Percentiles rank a stretch among this genome's conserved stretches.
Evolutionary conservation across 768 basidiomycete species (phyloP).

Genomic region (Lentinula aciculospora): DNA sequence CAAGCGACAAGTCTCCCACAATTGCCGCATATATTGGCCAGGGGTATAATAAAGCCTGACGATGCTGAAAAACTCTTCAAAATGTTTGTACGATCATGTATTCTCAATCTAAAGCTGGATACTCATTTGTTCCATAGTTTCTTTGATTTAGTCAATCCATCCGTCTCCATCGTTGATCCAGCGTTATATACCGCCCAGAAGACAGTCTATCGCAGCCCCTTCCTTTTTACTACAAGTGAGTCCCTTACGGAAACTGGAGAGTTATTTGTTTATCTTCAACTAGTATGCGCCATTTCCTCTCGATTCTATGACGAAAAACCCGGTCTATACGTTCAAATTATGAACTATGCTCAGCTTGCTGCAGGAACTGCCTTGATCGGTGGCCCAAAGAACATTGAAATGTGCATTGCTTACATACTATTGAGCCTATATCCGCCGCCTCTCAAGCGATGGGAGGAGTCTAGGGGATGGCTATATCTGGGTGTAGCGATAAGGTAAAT

Average conservation of each 20-base stretch:
- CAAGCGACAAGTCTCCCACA: constrained; percentile 35
- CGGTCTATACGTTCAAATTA: constrained; percentile 61
- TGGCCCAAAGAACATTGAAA: constrained; percentile 78
- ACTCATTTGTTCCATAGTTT: constrained; percentile 37
- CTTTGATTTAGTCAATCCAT: constrained; percentile 75
- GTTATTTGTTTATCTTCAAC: not conserved
- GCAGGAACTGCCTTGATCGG: constrained; percentile 74
- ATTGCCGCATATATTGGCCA: constrained; percentile 62
- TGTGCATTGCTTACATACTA: constrained; percentile 78
- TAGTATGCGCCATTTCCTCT: constrained; percentile 86
- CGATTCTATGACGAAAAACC: constrained; percentile 71
- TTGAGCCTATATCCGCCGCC: constrained; percentile 75
- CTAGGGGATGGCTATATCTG: constrained; percentile 85
- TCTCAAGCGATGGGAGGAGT: constrained; percentile 80
- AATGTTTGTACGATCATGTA: constrained; percentile 40
- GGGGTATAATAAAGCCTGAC: constrained; percentile 52
- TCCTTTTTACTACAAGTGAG: constrained; percentile 88
- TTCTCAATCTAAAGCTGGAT: not conserved
- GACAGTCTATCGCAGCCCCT: constrained; percentile 80
- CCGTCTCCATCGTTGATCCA: constrained; percentile 75
- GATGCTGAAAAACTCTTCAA: constrained; percentile 72
- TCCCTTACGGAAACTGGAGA: constrained; percentile 16
- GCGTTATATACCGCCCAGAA: constrained; percentile 78
- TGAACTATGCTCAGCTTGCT: constrained; percentile 72
- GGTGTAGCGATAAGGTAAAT: constrained; percentile 80